Percentiles rank a stretch among this genome's conserved stretches.
These are phyloP conservation scores for Xylaria sp. DNA, from an alignment of 2,329 filamentous ascomycete genomes.

Conservation along the genomic window DNA sequence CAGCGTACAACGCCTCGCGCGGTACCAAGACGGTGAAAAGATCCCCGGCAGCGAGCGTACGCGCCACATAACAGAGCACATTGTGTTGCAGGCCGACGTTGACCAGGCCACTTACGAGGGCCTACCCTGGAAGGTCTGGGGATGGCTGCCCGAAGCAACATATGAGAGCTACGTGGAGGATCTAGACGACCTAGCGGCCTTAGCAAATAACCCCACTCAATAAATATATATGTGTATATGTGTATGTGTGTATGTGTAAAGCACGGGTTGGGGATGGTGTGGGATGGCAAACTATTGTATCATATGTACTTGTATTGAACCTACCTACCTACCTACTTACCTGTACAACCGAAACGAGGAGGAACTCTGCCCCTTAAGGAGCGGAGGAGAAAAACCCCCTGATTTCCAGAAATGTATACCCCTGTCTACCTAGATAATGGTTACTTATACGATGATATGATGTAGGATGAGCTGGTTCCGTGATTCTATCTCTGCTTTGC, in stretches of 20 bases:
- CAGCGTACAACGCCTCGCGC: constrained; percentile 57
- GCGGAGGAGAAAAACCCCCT: background rate
- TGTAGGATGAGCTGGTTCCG: too few relatives aligned
- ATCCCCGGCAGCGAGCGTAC: constrained; percentile 52
- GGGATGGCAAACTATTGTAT: background rate
- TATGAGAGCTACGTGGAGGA: constrained; percentile 44
- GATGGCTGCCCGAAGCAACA: constrained; percentile 60
- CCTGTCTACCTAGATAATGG: too few relatives aligned
- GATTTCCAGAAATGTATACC: too few relatives aligned
- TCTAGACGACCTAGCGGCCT: constrained; percentile 1
- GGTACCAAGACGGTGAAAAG: constrained; percentile 44
- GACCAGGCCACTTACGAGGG: constrained; percentile 50
- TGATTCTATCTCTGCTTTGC: too few relatives aligned
- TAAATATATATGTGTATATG: background rate
- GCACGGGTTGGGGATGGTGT: constrained; percentile 1
- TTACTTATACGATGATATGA: too few relatives aligned
- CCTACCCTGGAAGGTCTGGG: constrained; percentile 66
- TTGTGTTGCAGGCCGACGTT: constrained; percentile 59
- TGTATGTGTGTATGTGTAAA: too few relatives aligned
- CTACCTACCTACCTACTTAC: background rate
- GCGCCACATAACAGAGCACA: constrained; percentile 63
- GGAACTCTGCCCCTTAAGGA: background rate
- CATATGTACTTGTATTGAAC: background rate
- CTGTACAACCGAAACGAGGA: background rate
- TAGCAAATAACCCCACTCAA: constrained; percentile 15